Conservation (phyloP, 2,329 filamentous ascomycete genomes). For the Drechslerella stenobrocha region DNA sequence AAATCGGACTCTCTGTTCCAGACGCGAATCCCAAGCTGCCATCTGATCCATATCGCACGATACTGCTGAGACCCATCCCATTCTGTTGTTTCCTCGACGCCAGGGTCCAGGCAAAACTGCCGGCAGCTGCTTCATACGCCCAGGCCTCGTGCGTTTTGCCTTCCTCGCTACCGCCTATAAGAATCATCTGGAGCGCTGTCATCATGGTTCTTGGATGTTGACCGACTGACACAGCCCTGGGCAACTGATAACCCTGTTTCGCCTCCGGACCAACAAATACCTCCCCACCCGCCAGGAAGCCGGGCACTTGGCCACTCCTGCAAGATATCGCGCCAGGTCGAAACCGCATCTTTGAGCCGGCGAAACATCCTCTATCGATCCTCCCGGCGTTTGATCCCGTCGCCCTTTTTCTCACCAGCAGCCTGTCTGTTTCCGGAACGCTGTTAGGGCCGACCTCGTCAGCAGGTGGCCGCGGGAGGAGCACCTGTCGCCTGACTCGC, state of each 20-base stretch:
- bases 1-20: background rate
- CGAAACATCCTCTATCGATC: background rate
- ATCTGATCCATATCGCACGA: background rate
- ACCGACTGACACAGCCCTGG: background rate
- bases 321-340: background rate
- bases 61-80: background rate
- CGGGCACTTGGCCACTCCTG: background rate
- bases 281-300: background rate
- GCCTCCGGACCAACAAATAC: background rate
- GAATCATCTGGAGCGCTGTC: background rate
- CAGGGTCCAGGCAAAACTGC: background rate
- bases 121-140: background rate
- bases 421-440: no score
- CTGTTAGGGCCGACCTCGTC: no score
- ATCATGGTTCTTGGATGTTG: background rate
- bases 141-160: background rate
- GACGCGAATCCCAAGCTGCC: background rate
- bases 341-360: background rate
- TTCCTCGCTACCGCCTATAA: background rate
- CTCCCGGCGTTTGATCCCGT: no score
- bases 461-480: conserved; percentile 40
- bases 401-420: background rate
- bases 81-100: background rate
- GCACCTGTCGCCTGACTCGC: conserved; percentile 43
- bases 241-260: conserved; percentile 3